These are phyloP conservation scores for Botrytis medusae DNA, from an alignment of 2,329 filamentous ascomycete species.

Conservation along the genomic window DNA sequence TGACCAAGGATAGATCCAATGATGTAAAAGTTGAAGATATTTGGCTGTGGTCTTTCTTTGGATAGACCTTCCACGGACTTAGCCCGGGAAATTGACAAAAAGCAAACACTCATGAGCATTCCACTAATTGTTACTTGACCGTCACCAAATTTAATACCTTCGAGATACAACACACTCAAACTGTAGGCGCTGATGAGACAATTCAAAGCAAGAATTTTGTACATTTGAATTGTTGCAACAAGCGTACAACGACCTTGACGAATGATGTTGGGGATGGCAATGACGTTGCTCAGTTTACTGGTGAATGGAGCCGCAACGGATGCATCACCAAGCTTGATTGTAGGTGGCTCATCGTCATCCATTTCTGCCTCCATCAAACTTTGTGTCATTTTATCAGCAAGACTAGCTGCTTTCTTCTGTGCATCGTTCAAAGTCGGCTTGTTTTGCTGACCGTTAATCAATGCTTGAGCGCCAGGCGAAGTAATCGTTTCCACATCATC, in stretches of 20 bases:
- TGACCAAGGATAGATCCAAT: constrained; percentile 96
- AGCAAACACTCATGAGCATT: constrained; percentile 99
- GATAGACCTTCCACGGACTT: constrained; percentile 93
- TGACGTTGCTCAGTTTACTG: constrained; percentile 93
- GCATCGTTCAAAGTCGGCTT: constrained; percentile 60
- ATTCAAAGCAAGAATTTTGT: constrained; percentile 98
- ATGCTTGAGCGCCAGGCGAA: constrained; percentile 63
- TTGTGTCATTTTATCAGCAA: constrained; percentile 83
- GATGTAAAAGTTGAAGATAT: constrained; percentile 99
- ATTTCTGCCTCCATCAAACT: constrained; percentile 90
- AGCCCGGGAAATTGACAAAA: constrained; percentile 96
- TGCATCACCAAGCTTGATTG: constrained; percentile 94
- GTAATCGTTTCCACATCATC: constrained; percentile 63
- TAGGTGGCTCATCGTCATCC: constrained; percentile 83
- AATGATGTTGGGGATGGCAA: constrained; percentile 97
- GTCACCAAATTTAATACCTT: constrained; percentile 98
- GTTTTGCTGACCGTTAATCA: constrained; percentile 53
- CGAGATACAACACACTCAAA: constrained; percentile 90
- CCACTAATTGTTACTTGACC: constrained; percentile 98
- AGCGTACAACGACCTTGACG: constrained; percentile 96
- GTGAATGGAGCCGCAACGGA: constrained; percentile 97
- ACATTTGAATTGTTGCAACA: constrained; percentile 99
- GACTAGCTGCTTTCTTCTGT: constrained; percentile 68
- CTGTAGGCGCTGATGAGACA: constrained; percentile 98
- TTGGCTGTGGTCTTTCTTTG: constrained; percentile 95